A percentile compares a stretch with the other conserved stretches of the same genome.
These are phyloP conservation scores for Wickerhamiella pararugosa DNA, from an alignment of 1,139 yeast genomes.

Conservation along the genomic window DNA sequence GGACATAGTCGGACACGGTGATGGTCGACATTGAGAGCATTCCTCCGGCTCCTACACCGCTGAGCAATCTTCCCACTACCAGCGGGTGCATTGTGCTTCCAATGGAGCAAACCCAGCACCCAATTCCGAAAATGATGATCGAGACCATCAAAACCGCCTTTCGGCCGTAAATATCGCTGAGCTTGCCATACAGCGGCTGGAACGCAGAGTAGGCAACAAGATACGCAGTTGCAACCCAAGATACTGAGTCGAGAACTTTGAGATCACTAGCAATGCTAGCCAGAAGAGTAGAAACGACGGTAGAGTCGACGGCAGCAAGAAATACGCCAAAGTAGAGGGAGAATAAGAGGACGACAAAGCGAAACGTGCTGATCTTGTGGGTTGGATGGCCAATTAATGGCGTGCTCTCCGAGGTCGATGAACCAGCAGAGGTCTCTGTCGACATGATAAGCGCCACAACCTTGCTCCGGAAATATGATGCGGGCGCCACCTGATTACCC, in stretches of 20 bases:
- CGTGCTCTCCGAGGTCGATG: slow-evolving; percentile 6
- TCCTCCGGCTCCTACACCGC: slow-evolving; percentile 58
- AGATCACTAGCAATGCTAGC: slow-evolving; percentile 49
- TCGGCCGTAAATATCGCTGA: slow-evolving; percentile 78
- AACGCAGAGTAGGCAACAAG: slow-evolving; percentile 46
- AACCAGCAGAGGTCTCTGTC: not conserved
- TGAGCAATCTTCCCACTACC: slow-evolving; percentile 44
- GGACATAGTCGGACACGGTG: slow-evolving; percentile 41
- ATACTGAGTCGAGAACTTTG: slow-evolving; percentile 36
- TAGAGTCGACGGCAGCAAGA: slow-evolving; percentile 46
- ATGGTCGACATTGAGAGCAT: slow-evolving; percentile 40
- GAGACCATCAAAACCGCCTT: slow-evolving; percentile 37
- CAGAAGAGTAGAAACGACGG: slow-evolving; percentile 50
- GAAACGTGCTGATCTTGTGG: not conserved
- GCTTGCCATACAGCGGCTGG: slow-evolving; percentile 71
- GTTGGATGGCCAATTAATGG: slow-evolving; percentile 6
- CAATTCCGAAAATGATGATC: slow-evolving; percentile 36
- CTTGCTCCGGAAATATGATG: not conserved
- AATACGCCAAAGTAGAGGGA: slow-evolving; percentile 37
- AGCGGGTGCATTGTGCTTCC: slow-evolving; percentile 30
- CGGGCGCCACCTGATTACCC: not conserved
- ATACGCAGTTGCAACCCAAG: slow-evolving; percentile 51
- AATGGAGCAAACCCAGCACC: slow-evolving; percentile 40
- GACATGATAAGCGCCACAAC: not conserved
- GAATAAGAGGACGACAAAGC: slow-evolving; percentile 8